Evolutionary conservation across 345 rosid genomes (phyloP), one percentile per base, ranked within the genome.

Genomic region (Hibiscus tridactylites): DNA sequence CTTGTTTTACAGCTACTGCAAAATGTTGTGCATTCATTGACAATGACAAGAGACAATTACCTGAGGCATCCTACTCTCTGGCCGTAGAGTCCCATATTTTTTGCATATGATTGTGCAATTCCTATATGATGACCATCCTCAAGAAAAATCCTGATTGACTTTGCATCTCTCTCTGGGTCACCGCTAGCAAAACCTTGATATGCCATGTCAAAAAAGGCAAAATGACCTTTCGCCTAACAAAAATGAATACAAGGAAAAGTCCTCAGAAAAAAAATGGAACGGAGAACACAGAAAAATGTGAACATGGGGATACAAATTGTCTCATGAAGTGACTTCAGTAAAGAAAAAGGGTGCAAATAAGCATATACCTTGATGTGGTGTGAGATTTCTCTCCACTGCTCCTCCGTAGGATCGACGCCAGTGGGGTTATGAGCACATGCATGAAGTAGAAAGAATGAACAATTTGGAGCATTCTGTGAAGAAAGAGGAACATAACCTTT

Each of bases 141-240:
- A 19, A 94, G 93, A 75, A 94, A 94, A 80, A 94, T 94, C 82
- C 97, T 85, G 72, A 94, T 91, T 61, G 98, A 78, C 74, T 94
- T 91, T 65, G 98, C 97, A 83, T 94, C 98, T 79, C 84, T 91
- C 70, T 81, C 93, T 50, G 98, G 97, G 82, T 94, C 96, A 70
- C 98, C 97, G 75, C 96, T 90, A 16, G 98, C 98, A 77, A 94
- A 94, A 68, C 97, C 97, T 89, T 94, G 98, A 81, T 91, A 94
- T 17, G 98, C 98, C 98, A 91, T 94, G 76, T 94, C 98, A 77
- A 94, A 94, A 82, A 94, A 87, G 71, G 98, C 80, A 78, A 94
- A 91, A 74, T 94, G 97, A 9, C 84, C 87, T 79, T 91, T 94
- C 0, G 65, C 84, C 98, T 94, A 85, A 78, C 28, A 82, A 59